Evolutionary conservation across 2,329 filamentous ascomycete species (phyloP).

Genomic region (Fusarium sarcochroum): DNA sequence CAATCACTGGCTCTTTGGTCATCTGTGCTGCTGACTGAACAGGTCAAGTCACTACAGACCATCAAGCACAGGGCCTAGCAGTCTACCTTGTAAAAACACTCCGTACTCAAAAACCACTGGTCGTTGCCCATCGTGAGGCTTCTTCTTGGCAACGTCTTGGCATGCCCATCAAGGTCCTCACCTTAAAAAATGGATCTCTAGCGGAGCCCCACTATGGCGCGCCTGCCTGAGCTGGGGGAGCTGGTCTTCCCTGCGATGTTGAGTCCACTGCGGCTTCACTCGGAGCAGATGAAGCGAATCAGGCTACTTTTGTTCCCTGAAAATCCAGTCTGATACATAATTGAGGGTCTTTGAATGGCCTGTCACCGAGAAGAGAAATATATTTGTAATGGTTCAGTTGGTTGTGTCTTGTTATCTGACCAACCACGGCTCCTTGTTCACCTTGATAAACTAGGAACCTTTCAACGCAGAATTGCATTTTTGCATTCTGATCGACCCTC

Average conservation of each 20-base stretch:
- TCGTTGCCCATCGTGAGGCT: slow-evolving; percentile 23
- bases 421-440: neutral
- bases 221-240: neutral
- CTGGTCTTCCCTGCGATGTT: neutral
- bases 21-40: neutral
- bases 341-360: slow-evolving; percentile 1
- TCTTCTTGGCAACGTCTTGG: slow-evolving; percentile 37
- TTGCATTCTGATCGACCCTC: neutral
- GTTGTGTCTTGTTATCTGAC: neutral
- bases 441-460: slow-evolving; percentile 11
- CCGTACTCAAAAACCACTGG: neutral
- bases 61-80: neutral
- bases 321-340: neutral
- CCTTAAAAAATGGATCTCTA: slow-evolving; percentile 36
- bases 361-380: neutral
- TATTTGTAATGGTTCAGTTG: neutral
- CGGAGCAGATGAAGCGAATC: slow-evolving; percentile 12
- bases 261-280: slow-evolving; percentile 6
- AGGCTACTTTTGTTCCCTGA: slow-evolving; percentile 11
- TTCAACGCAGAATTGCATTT: neutral
- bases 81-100: neutral
- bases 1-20: neutral
- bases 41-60: neutral
- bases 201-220: slow-evolving; percentile 12
- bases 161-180: slow-evolving; percentile 47